Percentiles rank a stretch among this genome's conserved stretches.
Conservation (phyloP, 495 filamentous ascomycete genomes). For the Articulospora tetracladia region DNA sequence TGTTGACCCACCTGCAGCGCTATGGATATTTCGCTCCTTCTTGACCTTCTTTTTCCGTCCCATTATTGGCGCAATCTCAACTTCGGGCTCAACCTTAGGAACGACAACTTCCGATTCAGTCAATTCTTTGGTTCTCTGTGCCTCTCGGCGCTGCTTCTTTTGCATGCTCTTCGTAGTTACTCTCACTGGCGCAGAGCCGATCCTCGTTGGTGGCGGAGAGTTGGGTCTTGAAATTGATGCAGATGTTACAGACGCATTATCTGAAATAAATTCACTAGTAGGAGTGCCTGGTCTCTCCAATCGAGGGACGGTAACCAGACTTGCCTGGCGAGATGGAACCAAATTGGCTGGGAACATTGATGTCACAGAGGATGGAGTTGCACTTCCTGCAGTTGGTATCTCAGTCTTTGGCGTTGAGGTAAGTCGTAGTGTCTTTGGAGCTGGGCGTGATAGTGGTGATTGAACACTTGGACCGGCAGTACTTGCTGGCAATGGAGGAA, state of each 20-base stretch:
- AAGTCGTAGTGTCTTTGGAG: constrained; percentile 61
- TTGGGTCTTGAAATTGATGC: constrained; percentile 78
- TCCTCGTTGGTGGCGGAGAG: constrained; percentile 68
- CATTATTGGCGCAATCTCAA: constrained; percentile 75
- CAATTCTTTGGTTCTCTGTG: constrained; percentile 56
- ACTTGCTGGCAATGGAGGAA: constrained; percentile 45
- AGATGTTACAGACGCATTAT: constrained; percentile 73
- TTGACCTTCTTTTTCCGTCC: constrained; percentile 90
- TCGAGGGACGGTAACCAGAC: constrained; percentile 39
- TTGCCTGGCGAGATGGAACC: constrained; percentile 55
- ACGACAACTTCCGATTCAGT: constrained; percentile 41
- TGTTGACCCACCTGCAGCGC: constrained; percentile 36
- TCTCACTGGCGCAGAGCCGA: constrained; percentile 73
- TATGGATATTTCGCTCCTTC: constrained; percentile 51
- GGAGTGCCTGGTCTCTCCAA: constrained; percentile 74
- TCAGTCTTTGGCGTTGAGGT: constrained; percentile 71
- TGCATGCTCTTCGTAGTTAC: constrained; percentile 85
- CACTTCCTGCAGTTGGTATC: constrained; percentile 39
- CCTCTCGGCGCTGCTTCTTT: constrained; percentile 81
- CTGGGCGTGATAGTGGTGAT: constrained; percentile 38
- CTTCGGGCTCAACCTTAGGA: constrained; percentile 52
- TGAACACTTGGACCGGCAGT: constrained; percentile 42
- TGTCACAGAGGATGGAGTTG: constrained; percentile 36
- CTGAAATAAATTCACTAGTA: constrained; percentile 69
- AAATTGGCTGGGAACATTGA: constrained; percentile 31